Evolutionary conservation across 345 rosid genomes (phyloP).

Genomic region (Carallia pectinifolia): DNA sequence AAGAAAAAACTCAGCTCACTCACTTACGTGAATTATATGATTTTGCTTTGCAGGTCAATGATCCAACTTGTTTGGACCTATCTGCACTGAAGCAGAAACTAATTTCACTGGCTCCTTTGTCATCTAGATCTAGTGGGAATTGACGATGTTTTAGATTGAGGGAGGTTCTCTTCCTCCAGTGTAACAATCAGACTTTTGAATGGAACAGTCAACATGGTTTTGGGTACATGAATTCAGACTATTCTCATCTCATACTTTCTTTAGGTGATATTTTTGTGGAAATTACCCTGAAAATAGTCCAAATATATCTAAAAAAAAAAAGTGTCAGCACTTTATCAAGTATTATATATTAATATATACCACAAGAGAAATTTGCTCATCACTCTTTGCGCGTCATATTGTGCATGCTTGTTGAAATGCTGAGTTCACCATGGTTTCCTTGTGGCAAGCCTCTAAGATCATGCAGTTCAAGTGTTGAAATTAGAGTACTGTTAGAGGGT

Average conservation of each 20-base stretch:
- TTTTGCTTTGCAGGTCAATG: slow-evolving; percentile 43
- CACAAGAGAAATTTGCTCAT: too few species aligned
- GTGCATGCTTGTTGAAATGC: not conserved
- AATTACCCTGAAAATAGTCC: too few species aligned
- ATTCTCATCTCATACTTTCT: too few species aligned
- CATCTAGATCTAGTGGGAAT: slow-evolving; percentile 6
- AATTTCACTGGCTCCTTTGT: slow-evolving; percentile 12
- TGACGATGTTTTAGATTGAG: not conserved
- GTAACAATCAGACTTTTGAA: slow-evolving; percentile 7
- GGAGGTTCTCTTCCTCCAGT: not conserved
- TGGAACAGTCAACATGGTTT: not conserved
- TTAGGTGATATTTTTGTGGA: too few species aligned
- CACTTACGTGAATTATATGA: not conserved
- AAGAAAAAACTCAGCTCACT: not conserved
- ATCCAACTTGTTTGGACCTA: slow-evolving; percentile 31
- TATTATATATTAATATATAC: too few species aligned
- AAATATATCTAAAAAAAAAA: too few species aligned
- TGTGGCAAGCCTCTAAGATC: too few species aligned
- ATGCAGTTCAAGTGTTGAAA: too few species aligned
- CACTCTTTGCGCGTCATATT: not conserved
- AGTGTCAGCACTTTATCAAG: too few species aligned
- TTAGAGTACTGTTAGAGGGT: too few species aligned
- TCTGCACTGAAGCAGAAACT: slow-evolving; percentile 36
- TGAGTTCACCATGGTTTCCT: too few species aligned
- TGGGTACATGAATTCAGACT: not conserved